phyloP scores from a whole-genome alignment of 306 rosid genomes.

The Cucurbita ficifolia region DNA sequence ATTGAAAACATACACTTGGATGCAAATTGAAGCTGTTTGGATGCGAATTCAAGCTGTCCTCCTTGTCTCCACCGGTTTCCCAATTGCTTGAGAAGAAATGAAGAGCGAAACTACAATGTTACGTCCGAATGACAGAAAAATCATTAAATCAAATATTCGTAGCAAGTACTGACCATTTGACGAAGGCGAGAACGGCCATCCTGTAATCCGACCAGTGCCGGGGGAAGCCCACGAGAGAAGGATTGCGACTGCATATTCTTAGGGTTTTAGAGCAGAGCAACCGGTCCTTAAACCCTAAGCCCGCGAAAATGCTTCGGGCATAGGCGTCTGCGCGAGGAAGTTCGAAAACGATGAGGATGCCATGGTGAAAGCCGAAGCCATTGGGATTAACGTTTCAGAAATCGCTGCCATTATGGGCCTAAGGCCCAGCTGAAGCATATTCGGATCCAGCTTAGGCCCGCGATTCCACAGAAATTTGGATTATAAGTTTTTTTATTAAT shows the following conservation, averaged over 20 bases:
- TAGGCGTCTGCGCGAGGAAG: neutral
- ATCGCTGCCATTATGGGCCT: no score
- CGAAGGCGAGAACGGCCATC: conserved; percentile 10
- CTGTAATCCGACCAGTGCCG: conserved; percentile 11
- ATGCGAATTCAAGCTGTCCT: conserved; percentile 6
- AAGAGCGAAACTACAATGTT: neutral
- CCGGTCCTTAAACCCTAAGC: conserved; percentile 12
- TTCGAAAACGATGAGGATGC: neutral
- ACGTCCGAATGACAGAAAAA: neutral
- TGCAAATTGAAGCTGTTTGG: conserved; percentile 8
- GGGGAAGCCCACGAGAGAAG: conserved; percentile 29
- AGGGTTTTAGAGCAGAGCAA: conserved; percentile 25
- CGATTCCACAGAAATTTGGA: no score
- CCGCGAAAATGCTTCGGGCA: neutral
- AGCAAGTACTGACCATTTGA: neutral
- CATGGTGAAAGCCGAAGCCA: no score
- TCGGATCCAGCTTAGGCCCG: no score
- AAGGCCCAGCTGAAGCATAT: no score
- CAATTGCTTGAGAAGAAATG: conserved; percentile 7
- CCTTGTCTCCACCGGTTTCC: conserved; percentile 8
- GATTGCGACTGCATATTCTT: conserved; percentile 25
- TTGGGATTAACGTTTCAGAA: no score
- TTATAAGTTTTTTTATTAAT: no score
- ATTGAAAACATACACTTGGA: conserved; percentile 19
- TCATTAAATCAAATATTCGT: neutral